Conservation (phyloP, 768 basidiomycete genomes). For the Russula ochroleuca region DNA sequence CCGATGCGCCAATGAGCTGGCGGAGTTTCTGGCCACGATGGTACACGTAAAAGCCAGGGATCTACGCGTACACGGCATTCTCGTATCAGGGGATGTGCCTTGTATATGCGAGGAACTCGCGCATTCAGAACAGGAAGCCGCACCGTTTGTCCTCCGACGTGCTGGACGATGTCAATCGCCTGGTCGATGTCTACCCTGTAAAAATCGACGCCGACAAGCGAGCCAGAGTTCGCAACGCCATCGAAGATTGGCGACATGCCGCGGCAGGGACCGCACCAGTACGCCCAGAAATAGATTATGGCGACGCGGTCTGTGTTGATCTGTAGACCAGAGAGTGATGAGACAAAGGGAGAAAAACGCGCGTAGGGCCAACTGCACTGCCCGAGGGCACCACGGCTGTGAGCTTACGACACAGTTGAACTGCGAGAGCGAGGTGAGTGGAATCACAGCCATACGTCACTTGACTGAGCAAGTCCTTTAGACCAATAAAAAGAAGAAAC, state of each 20-base stretch:
- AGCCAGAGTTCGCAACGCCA: slow-evolving; percentile 17
- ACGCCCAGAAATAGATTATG: slow-evolving; percentile 23
- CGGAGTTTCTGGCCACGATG: slow-evolving; percentile 12
- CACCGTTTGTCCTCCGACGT: slow-evolving; percentile 20
- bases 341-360: not conserved
- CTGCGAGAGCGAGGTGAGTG: slow-evolving; percentile 19
- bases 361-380: not conserved
- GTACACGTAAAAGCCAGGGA: slow-evolving; percentile 25
- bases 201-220: slow-evolving; percentile 18
- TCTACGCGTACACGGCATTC: slow-evolving; percentile 1
- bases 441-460: slow-evolving; percentile 14
- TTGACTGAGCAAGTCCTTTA: not conserved
- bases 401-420: slow-evolving; percentile 18
- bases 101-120: not conserved
- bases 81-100: not conserved
- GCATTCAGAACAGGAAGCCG: not conserved
- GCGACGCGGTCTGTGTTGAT: slow-evolving; percentile 10
- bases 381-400: not conserved
- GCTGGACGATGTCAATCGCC: slow-evolving; percentile 9
- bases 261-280: slow-evolving; percentile 24
- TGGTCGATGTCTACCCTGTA: slow-evolving; percentile 24
- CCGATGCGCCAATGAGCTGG: slow-evolving; percentile 16
- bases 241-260: slow-evolving; percentile 23
- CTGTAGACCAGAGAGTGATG: not conserved
- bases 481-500: no score